phyloP scores from a whole-genome alignment of 371 early-diverging fungal genomes.

The Mortierella sp. region DNA sequence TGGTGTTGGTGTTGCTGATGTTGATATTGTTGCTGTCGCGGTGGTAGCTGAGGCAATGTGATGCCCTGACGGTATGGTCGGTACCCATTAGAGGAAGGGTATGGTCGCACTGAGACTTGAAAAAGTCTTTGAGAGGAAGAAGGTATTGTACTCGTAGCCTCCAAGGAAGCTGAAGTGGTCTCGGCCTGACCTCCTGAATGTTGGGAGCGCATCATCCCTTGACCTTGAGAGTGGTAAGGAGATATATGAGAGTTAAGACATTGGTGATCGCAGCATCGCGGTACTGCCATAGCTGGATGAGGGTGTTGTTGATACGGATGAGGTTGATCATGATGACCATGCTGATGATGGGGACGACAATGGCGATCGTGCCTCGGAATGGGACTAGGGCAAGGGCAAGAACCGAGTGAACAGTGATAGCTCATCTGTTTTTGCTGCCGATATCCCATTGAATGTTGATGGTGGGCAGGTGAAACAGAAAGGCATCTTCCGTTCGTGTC shows the following conservation, averaged over 20 bases:
- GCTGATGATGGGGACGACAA: no score
- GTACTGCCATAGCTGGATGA: not conserved
- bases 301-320: not conserved
- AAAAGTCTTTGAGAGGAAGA: conserved; percentile 7
- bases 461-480: not conserved
- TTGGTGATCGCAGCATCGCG: conserved; percentile 8
- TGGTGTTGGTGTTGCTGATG: not conserved
- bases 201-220: not conserved
- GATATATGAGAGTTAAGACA: not conserved
- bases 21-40: conserved; percentile 10
- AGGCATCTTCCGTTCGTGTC: not conserved
- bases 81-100: conserved; percentile 30
- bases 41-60: conserved; percentile 7
- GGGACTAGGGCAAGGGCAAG: not conserved
- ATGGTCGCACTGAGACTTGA: conserved; percentile 20
- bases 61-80: conserved; percentile 28
- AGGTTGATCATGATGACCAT: not conserved
- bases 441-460: not conserved
- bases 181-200: not conserved
- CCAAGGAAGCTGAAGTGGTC: not conserved
- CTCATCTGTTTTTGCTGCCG: not conserved
- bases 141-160: not conserved
- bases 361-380: not conserved
- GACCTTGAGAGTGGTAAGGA: not conserved
- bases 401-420: not conserved